phyloP scores from a whole-genome alignment of 176 grass and related monocot species.

The Oryza longistaminata region DNA sequence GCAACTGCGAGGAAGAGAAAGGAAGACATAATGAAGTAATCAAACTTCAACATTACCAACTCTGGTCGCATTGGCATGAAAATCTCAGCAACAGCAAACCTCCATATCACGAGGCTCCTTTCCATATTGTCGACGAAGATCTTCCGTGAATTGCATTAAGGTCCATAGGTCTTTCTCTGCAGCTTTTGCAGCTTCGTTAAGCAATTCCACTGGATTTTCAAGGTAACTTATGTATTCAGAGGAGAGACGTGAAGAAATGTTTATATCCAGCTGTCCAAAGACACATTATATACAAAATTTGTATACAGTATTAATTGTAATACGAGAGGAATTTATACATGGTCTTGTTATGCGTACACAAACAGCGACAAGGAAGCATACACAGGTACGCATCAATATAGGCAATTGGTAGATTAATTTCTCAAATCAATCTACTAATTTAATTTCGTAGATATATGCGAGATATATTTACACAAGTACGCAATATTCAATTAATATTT shows the following conservation, averaged over 20 bases:
- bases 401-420: no score
- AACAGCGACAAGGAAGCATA: no score
- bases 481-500: no score
- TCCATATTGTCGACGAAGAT: constrained; percentile 70
- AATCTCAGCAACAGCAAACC: constrained; percentile 50
- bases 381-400: no score
- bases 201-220: constrained; percentile 91
- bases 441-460: no score
- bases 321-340: no score
- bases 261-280: constrained; percentile 73
- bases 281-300: no score
- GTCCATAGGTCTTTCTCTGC: constrained; percentile 85
- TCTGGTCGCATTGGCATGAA: constrained; percentile 16
- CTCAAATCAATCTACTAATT: no score
- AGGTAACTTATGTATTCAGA: constrained; percentile 95
- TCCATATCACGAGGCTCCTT: constrained; percentile 95
- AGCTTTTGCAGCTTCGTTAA: constrained; percentile 81
- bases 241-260: constrained; percentile 77
- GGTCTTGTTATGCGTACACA: no score
- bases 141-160: constrained; percentile 84
- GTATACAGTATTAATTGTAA: no score
- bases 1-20: constrained; percentile 59
- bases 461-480: no score
- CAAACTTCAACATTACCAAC: constrained; percentile 14
- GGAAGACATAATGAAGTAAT: constrained; percentile 9